Evolutionary conservation across 1,284 basidiomycete genomes (phyloP).

Genomic region (Coniophora puteana): DNA sequence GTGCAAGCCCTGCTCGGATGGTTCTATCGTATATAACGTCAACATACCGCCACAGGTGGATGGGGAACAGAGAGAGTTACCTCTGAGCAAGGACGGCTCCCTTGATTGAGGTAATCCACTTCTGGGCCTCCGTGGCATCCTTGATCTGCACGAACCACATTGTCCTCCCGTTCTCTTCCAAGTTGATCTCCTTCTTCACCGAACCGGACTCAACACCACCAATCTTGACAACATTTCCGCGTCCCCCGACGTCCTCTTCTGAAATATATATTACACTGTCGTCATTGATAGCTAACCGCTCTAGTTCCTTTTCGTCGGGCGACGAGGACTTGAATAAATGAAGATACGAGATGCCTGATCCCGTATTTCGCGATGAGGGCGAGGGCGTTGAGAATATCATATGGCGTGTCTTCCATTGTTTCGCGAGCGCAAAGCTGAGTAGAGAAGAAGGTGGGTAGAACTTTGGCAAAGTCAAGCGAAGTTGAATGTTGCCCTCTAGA

Average conservation of each 20-base stretch:
- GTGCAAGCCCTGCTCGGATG: constrained; percentile 58
- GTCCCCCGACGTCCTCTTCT: constrained; percentile 63
- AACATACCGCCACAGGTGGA: constrained; percentile 7
- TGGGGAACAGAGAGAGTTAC: constrained; percentile 31
- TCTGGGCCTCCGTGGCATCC: constrained; percentile 57
- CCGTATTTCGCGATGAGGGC: constrained; percentile 26
- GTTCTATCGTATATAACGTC: constrained; percentile 43
- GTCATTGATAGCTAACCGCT: constrained; percentile 70
- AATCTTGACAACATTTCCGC: constrained; percentile 61
- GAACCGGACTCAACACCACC: constrained; percentile 57
- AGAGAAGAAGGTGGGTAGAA: constrained; percentile 63
- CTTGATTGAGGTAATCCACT: constrained; percentile 73
- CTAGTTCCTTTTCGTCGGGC: constrained; percentile 61
- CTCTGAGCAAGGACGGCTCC: constrained; percentile 64
- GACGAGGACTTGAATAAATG: constrained; percentile 65
- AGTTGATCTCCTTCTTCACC: constrained; percentile 41
- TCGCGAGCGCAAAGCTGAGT: constrained; percentile 64
- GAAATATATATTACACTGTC: constrained; percentile 70
- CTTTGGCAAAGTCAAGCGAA: constrained; percentile 54
- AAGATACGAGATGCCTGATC: constrained; percentile 50
- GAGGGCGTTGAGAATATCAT: constrained; percentile 57
- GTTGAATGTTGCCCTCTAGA: constrained; percentile 47
- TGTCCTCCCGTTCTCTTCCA: constrained; percentile 44
- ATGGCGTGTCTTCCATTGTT: constrained; percentile 66
- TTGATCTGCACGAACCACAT: constrained; percentile 70